A percentile compares a stretch with the other conserved stretches of the same genome.
Conservation (phyloP, 306 rosid species). For the Pterocarpus macrocarpus region DNA sequence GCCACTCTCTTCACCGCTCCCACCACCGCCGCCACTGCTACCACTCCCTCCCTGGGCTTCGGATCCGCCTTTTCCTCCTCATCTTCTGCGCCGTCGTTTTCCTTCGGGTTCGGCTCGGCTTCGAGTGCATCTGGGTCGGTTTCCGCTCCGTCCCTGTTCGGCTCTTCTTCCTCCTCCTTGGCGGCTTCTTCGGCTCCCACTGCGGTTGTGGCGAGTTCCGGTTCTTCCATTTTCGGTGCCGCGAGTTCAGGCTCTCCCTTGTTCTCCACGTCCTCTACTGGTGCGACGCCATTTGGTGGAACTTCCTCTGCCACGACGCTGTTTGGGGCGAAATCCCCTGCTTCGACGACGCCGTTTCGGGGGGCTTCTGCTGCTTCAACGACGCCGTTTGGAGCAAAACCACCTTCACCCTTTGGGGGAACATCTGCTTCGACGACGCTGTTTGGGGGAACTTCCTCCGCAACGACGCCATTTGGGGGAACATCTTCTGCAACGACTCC, state of each 20-base stretch:
- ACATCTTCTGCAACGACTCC: conserved; percentile 23
- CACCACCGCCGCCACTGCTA: neutral
- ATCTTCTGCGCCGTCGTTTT: conserved; percentile 45
- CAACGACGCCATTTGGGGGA: conserved; percentile 41
- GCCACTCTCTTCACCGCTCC: conserved; percentile 44
- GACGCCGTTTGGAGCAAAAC: neutral
- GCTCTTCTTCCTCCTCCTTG: conserved; percentile 33
- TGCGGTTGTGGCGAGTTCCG: conserved; percentile 13
- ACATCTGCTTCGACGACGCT: conserved; percentile 20
- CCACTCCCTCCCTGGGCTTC: conserved; percentile 30
- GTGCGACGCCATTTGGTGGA: conserved; percentile 18
- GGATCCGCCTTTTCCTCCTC: conserved; percentile 47
- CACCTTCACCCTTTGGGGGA: conserved; percentile 14
- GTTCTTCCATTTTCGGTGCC: conserved; percentile 35
- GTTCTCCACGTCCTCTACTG: conserved; percentile 38
- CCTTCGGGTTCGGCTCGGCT: conserved; percentile 29
- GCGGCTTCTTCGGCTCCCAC: conserved; percentile 34
- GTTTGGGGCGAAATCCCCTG: conserved; percentile 26
- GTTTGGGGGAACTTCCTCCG: conserved; percentile 37
- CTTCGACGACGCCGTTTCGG: conserved; percentile 27
- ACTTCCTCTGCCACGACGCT: conserved; percentile 1
- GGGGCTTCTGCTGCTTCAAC: conserved; percentile 23
- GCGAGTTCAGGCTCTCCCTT: conserved; percentile 9
- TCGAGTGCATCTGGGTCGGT: conserved; percentile 20
- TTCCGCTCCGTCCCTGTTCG: conserved; percentile 39